These are phyloP conservation scores for Cercophora newfieldiana DNA, from an alignment of 495 filamentous ascomycete species.

Conservation along the genomic window DNA sequence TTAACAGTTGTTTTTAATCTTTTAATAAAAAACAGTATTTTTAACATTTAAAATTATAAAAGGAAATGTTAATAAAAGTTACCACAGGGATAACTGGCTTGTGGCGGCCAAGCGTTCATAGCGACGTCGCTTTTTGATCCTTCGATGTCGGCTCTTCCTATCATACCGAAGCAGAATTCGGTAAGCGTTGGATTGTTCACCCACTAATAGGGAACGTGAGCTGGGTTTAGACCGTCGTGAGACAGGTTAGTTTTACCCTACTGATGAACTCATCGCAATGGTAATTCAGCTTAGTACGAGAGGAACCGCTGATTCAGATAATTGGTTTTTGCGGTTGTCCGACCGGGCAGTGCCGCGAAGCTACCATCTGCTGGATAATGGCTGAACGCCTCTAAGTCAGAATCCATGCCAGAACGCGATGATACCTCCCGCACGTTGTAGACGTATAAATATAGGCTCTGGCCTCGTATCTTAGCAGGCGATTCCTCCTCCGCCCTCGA, in stretches of 20 bases:
- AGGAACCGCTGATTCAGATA: slow-evolving; percentile 71
- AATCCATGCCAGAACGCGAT: slow-evolving; percentile 64
- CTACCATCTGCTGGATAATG: slow-evolving; percentile 66
- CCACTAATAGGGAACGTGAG: slow-evolving; percentile 52
- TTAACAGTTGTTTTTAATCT: too few relatives aligned
- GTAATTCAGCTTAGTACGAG: slow-evolving; percentile 73
- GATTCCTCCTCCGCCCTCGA: slow-evolving; percentile 30
- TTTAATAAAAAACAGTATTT: too few relatives aligned
- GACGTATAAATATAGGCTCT: slow-evolving; percentile 65
- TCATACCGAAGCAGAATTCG: slow-evolving; percentile 56
- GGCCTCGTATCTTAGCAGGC: slow-evolving; percentile 54
- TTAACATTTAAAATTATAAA: too few relatives aligned
- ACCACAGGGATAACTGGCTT: slow-evolving; percentile 68
- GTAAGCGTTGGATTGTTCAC: slow-evolving; percentile 60
- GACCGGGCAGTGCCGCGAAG: slow-evolving; percentile 62
- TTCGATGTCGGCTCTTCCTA: slow-evolving; percentile 59
- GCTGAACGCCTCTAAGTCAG: slow-evolving; percentile 71
- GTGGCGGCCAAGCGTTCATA: slow-evolving; percentile 50
- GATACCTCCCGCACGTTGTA: slow-evolving; percentile 63
- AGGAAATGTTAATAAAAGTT: too few relatives aligned
- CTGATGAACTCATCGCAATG: slow-evolving; percentile 58
- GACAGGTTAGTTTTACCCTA: slow-evolving; percentile 54
- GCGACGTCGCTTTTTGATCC: slow-evolving; percentile 50
- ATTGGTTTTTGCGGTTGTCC: slow-evolving; percentile 71
- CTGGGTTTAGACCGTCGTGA: slow-evolving; percentile 58